These are phyloP conservation scores for Fusarium keratoplasticum DNA, from an alignment of 2,329 filamentous ascomycete species.

Conservation along the genomic window DNA sequence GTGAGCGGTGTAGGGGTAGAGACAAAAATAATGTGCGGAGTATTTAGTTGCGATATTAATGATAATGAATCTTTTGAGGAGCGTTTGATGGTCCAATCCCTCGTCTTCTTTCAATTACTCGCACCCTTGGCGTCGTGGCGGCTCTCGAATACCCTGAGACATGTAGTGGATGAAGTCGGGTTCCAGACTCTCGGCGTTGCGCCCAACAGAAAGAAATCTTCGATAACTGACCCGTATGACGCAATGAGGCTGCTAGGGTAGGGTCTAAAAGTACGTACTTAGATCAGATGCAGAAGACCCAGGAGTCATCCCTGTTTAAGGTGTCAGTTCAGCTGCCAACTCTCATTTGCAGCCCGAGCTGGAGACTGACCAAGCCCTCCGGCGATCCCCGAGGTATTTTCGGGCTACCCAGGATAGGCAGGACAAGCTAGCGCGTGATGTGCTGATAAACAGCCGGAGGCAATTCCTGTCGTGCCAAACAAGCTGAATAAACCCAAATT, in stretches of 20 bases:
- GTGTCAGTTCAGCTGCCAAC: conserved; percentile 19
- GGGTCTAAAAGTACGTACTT: conserved; percentile 3
- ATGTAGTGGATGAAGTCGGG: conserved; percentile 5
- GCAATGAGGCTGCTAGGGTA: conserved; percentile 8
- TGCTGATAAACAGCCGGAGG: neutral
- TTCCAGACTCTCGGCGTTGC: conserved; percentile 12
- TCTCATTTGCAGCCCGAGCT: conserved; percentile 5
- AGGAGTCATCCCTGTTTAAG: neutral
- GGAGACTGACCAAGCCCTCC: neutral
- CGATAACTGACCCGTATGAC: conserved; percentile 13
- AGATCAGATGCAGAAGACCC: neutral
- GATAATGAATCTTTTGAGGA: neutral
- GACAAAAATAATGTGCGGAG: neutral
- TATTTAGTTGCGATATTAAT: conserved; percentile 7
- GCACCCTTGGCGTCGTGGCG: neutral
- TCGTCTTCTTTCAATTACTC: neutral
- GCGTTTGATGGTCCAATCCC: conserved; percentile 3
- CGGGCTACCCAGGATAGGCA: neutral
- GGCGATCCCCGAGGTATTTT: conserved; percentile 8
- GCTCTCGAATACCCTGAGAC: conserved; percentile 6
- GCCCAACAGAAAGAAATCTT: conserved; percentile 10
- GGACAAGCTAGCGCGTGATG: neutral
- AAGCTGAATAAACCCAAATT: neutral
- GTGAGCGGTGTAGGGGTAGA: conserved; percentile 6
- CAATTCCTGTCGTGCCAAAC: neutral